Conservation (phyloP, 148 eudicot species). For the Limonium bicolor region DNA sequence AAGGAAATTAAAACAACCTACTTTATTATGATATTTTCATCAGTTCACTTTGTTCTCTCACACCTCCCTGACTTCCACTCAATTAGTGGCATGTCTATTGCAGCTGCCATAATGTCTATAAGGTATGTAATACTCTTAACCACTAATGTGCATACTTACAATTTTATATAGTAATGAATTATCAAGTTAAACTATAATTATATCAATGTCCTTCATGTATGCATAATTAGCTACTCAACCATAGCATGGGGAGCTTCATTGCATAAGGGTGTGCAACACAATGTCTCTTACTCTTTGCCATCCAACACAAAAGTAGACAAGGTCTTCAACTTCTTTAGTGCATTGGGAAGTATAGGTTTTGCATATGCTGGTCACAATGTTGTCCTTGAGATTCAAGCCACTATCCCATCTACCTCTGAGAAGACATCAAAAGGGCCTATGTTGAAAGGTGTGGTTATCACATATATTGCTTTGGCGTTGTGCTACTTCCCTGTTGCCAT, state of each 20-base stretch:
- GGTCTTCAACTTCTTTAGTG: slow-evolving; percentile 30
- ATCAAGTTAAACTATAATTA: no score
- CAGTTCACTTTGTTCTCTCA: neutral
- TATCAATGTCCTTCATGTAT: neutral
- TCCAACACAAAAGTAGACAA: slow-evolving; percentile 10
- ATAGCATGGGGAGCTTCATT: slow-evolving; percentile 47
- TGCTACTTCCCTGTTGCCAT: slow-evolving; percentile 70
- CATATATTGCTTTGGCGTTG: slow-evolving; percentile 41
- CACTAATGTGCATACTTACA: no score
- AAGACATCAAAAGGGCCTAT: slow-evolving; percentile 52
- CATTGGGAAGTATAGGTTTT: slow-evolving; percentile 48
- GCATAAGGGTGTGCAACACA: slow-evolving; percentile 15
- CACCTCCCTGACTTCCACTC: slow-evolving; percentile 3
- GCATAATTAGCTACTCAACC: slow-evolving; percentile 10
- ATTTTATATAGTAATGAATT: no score
- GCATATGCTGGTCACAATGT: slow-evolving; percentile 66
- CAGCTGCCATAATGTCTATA: slow-evolving; percentile 2
- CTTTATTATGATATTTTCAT: slow-evolving; percentile 1
- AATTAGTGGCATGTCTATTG: neutral
- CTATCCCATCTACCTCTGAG: slow-evolving; percentile 53
- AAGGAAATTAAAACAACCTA: neutral
- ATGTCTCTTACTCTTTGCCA: slow-evolving; percentile 22
- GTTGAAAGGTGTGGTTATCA: slow-evolving; percentile 58
- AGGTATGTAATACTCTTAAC: neutral
- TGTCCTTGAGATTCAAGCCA: slow-evolving; percentile 63